Base-by-base conservation (phyloP, 2,329 filamentous ascomycete species). In the Xylaria sp. region DNA sequence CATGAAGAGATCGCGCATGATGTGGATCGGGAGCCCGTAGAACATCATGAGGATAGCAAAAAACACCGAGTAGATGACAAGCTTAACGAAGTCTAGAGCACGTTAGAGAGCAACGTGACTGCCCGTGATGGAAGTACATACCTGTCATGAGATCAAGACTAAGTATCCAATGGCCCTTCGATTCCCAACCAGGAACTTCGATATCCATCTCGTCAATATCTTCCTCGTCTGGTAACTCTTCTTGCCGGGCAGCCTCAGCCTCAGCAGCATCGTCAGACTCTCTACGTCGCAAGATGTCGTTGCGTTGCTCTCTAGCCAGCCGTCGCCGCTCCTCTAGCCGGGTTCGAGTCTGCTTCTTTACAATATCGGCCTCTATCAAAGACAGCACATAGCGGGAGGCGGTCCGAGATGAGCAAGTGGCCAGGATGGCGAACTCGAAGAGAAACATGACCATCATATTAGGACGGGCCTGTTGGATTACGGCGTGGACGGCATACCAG, bases 381-480 rank as follows among this genome's bases (percentile, higher is more conserved):
- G 91, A 92, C 59, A 98, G 86, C 23, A 87, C 79, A 79, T 99
- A 99, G 67, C 94, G 90, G 63, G 89, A 84, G 1, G 88, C 86
- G 0, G 94, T 97, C 56, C 95, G 94, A 60, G 89, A 84, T 0
- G 95, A 97, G 60, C 90, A 90, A 10, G 97, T 91, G 2, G 89
- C 86, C 68, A 98, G 83, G 50, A 99, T 90, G 43, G 95, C 94
- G 77, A 98, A 98, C 79, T 99, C 96, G 75, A 99, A 99, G 6
- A 97, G 89, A 76, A 99, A 99, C 94, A 99, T 98, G 70, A 99
- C 94, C 94, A 98, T 99, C 92, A 99, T 98, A 67, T 97, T 96
- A 0, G 95, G 94, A n/a, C 92, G 87, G 2, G 95, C 93, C 77
- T 97, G 90, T 66, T 92, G 90, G 58, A 97, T 89, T 36, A 98